Evolutionary conservation across 169 alveolate genomes (phyloP), one percentile per base, ranked within the genome.

Genomic region (Plasmodium sp.): DNA sequence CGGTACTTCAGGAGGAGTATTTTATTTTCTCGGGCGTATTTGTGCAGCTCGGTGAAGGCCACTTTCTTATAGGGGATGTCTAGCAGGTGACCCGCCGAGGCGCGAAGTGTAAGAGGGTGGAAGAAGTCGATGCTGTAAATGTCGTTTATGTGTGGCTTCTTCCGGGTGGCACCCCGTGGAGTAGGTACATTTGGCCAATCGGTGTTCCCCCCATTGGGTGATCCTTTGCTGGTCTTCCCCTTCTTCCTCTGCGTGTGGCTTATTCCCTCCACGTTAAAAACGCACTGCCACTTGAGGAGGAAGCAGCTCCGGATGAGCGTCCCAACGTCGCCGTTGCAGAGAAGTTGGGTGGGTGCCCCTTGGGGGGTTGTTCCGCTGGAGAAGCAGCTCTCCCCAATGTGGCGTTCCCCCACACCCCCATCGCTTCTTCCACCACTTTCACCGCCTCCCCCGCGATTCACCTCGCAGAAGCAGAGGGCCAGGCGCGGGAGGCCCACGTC

Each of bases 301-400:
- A 90, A 90, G 22, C 94, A 90, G 18, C 91, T 90, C 74, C 94
- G 27, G 45, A 90, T 90, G 71, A 90, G 31, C 5, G 94, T 90
- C 31, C 94, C 94, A 79, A 90, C 80, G 27, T 90, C 94, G 6
- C 94, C 94, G 83, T 90, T 90, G 33, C 94, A 90, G 41, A 90
- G 79, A 67, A 39, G 82, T 80, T 90, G 9, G 16, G 91, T 27
- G 31, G n/a, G 51, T 43, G 22, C 16, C 77, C 14, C 39, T 58
- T 7, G 5, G 34, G 33, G 27, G 62, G 62, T 16, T 51, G 27
- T 51, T 51, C 22, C 16, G 3, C 3, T 12, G 16, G 16, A 51
- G 9, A 16, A 14, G 62, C 2, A 0, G 7, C 9, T 51, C 22
- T 12, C 62, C 22, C 12, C 22, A 14, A 14, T 3, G 62, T 18